Conservation (phyloP, 257 asterid species). For the Solanum chmielewskii region DNA sequence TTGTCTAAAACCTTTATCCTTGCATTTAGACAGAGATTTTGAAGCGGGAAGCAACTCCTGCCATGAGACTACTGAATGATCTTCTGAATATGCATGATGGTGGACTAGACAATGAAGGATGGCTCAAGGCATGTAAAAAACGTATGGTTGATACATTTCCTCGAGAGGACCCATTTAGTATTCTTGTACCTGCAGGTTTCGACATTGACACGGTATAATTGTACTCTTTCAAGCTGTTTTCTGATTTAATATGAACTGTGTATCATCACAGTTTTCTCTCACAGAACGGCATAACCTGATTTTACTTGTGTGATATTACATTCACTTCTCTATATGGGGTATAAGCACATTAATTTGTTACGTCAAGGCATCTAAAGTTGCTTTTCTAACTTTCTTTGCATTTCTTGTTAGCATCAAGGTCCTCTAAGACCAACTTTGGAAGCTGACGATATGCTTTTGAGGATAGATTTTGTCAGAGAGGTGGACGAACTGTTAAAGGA, state of each 20-base stretch:
- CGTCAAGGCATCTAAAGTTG: not conserved
- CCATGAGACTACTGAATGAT: conserved; percentile 81
- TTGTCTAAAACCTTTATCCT: not conserved
- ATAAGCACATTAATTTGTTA: not conserved
- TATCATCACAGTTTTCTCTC: not conserved
- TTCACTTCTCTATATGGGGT: not conserved
- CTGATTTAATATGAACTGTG: not conserved
- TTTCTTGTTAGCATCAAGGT: conserved; percentile 58
- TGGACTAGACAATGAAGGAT: conserved; percentile 70
- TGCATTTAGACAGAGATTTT: conserved; percentile 64
- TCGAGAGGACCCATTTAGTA: conserved; percentile 90
- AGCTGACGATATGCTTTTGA: conserved; percentile 60
- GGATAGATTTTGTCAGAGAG: conserved; percentile 87
- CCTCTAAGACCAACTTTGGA: conserved; percentile 55
- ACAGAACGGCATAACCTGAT: not conserved
- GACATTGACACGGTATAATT: conserved; percentile 65
- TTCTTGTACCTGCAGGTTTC: conserved; percentile 83
- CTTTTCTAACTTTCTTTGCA: not conserved
- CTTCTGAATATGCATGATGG: conserved; percentile 73
- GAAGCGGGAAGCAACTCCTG: conserved; percentile 81
- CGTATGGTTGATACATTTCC: conserved; percentile 78
- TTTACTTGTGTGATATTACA: not conserved
- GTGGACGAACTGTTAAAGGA: conserved; percentile 64
- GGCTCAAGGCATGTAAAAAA: conserved; percentile 86
- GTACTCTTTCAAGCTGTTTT: not conserved